Conservation (phyloP, 2,329 filamentous ascomycete species). For the Hortaea sp. region DNA sequence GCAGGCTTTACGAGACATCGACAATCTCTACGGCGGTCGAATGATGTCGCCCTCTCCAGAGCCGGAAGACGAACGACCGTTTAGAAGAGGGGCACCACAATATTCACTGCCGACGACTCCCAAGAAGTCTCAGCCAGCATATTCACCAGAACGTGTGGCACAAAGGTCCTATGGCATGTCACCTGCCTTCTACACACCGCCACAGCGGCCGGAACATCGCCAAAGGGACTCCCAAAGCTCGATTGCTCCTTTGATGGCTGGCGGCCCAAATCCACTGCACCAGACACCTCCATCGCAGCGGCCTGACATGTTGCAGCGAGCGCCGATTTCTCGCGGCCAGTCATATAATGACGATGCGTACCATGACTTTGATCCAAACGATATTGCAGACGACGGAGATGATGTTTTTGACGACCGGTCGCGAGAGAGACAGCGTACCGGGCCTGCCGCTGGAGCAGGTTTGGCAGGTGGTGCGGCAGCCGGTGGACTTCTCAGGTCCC, state of each 20-base stretch:
- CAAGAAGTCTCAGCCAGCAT: neutral
- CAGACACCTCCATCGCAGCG: slow-evolving; percentile 3
- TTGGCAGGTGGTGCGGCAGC: slow-evolving; percentile 31
- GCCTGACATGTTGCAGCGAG: neutral
- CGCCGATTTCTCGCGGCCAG: slow-evolving; percentile 9
- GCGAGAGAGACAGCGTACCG: neutral
- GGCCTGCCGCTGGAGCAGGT: slow-evolving; percentile 30
- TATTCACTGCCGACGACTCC: neutral
- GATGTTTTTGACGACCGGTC: slow-evolving; percentile 56
- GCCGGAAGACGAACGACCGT: slow-evolving; percentile 4
- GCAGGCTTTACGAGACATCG: slow-evolving; percentile 16
- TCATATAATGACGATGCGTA: slow-evolving; percentile 19
- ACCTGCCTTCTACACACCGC: slow-evolving; percentile 3
- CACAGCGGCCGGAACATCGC: slow-evolving; percentile 8
- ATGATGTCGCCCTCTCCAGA: slow-evolving; percentile 14
- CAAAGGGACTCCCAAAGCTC: slow-evolving; percentile 16
- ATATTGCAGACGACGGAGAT: slow-evolving; percentile 79
- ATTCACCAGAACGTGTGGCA: neutral
- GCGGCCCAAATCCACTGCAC: slow-evolving; percentile 1
- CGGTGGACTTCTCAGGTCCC: slow-evolving; percentile 26
- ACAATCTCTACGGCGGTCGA: slow-evolving; percentile 17
- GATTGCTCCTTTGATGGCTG: slow-evolving; percentile 15
- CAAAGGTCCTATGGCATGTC: slow-evolving; percentile 4
- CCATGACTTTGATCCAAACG: slow-evolving; percentile 56
- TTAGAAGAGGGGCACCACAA: neutral